Evolutionary conservation across 208 protist genomes (phyloP), one percentile per base, ranked within the genome.

Genomic region (Leptomonas seymouri): DNA sequence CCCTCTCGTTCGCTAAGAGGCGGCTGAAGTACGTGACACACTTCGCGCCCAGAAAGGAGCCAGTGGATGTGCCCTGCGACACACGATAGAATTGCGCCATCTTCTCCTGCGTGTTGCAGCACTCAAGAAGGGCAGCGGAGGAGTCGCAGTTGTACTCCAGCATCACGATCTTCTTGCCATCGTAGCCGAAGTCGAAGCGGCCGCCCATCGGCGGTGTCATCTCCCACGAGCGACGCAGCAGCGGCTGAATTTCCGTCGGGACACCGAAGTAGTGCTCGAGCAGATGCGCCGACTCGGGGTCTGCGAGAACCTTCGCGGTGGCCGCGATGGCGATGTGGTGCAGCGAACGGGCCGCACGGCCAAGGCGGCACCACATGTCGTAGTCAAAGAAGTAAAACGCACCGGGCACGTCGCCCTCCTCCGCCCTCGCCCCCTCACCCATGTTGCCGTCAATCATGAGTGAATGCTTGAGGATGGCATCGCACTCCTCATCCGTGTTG

Each of bases 141-240:
- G 84, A 90, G 60, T 93, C 86, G 65, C 85, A 91, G 79, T 93
- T 93, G 84, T 93, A 93, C 72, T 93, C 82, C 5, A 96, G 78
- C 80, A 93, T 85, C 11, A 80, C 72, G 18, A 96, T 73, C 8
- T 71, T 64, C 57, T 89, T 78, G 27, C 86, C 88, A 55, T 93
- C 78, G 53, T 85, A 92, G 44, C 86, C 86, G 76, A 96, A 93
- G 76, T 93, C 87, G 57, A 96, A 91, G 31, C 86, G 82, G 61
- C 86, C 86, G 44, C 78, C 56, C 70, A 93, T 81, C 27, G 85
- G 48, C 9, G 76, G 86, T 21, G 72, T 87, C 50, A 82, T 59
- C 59, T 89, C 77, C 77, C 82, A 90, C 44, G 80, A 84, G 39
- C 67, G 74, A 18, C 83, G 80, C 57, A 89, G 71, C 53, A 86